Conservation (phyloP, 2,329 filamentous ascomycete genomes). For the Aspergillus hiratsukae region DNA sequence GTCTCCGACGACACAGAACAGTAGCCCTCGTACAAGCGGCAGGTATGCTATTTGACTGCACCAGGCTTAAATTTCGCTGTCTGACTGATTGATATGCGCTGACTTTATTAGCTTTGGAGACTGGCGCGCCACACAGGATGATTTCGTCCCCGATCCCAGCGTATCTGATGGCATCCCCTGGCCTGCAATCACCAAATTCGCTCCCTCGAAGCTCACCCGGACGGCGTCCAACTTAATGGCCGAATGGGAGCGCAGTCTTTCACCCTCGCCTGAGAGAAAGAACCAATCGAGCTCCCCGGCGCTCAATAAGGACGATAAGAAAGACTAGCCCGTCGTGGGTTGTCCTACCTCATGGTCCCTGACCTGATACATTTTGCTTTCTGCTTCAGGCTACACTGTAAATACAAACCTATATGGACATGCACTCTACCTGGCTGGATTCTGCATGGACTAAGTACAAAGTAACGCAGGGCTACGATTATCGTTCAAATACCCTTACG, state of each 20-base stretch:
- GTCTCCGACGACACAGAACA: constrained; percentile 42
- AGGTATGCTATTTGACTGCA: constrained; percentile 39
- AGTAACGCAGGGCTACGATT: constrained; percentile 32
- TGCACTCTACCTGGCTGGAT: constrained; percentile 9
- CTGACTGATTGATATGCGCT: constrained; percentile 20
- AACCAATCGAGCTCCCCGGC: constrained; percentile 12
- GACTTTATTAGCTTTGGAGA: constrained; percentile 36
- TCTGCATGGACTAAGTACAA: constrained; percentile 19
- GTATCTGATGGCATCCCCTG: constrained; percentile 52
- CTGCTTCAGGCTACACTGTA: constrained; percentile 10
- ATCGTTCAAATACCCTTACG: constrained; percentile 22
- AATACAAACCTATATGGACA: constrained; percentile 14
- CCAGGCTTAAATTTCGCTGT: constrained; percentile 7
- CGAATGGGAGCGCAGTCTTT: constrained; percentile 82
- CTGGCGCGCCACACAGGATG: constrained; percentile 26
- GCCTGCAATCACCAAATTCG: constrained; percentile 66
- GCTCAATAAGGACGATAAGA: constrained; percentile 27
- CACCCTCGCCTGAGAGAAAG: constrained; percentile 42
- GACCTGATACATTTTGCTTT: constrained; percentile 1
- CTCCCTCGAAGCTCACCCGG: constrained; percentile 71
- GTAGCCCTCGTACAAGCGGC: constrained; percentile 51
- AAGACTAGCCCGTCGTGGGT: constrained; percentile 19
- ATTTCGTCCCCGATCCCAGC: constrained; percentile 24
- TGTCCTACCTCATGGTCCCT: not conserved
- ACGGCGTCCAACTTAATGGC: constrained; percentile 83